Base-by-base conservation (phyloP, 2,329 filamentous ascomycete genomes). In the Dactylella cylindrospora region DNA sequence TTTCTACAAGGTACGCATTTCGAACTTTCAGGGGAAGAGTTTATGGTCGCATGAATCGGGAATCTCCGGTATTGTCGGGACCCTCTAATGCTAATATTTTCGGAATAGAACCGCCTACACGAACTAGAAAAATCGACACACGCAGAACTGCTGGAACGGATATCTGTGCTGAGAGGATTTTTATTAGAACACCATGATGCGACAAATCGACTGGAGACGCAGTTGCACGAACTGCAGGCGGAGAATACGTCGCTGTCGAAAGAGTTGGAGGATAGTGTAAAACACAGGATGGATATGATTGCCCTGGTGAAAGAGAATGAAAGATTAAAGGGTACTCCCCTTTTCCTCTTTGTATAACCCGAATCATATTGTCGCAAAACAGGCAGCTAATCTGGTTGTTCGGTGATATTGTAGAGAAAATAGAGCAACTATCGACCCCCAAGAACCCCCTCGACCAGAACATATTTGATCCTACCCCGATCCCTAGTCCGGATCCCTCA, bases 161-260 rank as follows among this genome's bases (percentile, higher is more conserved):
- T 62, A 36, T 62, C 57, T 22, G 49, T 62, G 19, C 57, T 62
- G 13, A 49, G 57, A 15, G 57, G 57, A 3, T 62, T 62, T n/a
- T 31, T 62, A 5, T 39, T 62, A n/a, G 57, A 62, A 44, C 57
- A 62, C 9, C 57, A 54, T 35, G 57, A 62, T 43, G 57, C 57
- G 26, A 62, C 57, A n/a, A 54, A 62, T 22, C 26, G 57, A 17
- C 49, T 62, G n/a, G 57, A 62, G 23, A 41, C 43, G 6, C 57
- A 62, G 32, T 39, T 62, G n/a, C 57, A 62, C 45, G 57, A 62
- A 39, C 57, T 62, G 25, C 57, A 62, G 43, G 57, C 44, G 2
- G 57, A 62, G 49, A 62, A 62, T 17, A 29, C 44, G 10, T 49
- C 57, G 25, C 29, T 62, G 1, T 62, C 57, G 22, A 36, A 49